Evolutionary conservation across 805 yeast species (phyloP), one percentile per base, ranked within the genome.

Genomic region (Clavispora carvajalis): DNA sequence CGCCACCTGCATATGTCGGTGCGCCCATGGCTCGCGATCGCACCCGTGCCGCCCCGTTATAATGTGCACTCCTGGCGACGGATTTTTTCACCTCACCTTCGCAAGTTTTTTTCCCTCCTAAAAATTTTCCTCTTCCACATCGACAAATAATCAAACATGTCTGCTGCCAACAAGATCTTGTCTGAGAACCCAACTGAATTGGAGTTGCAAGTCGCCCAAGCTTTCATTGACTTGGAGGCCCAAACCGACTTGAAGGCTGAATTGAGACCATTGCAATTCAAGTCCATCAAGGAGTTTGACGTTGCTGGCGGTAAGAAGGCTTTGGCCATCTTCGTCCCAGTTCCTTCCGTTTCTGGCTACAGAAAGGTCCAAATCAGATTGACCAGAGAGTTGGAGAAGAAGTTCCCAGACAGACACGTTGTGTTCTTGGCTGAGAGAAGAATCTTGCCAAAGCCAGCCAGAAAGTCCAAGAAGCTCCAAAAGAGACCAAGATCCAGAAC

Each of bases 401-500:
- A 93, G 80, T 93, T 91, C 90, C 95, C 97, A 71, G 99, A 91
- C 82, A 87, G 95, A 74, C 97, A 93, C 74, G 96, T 91, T 74
- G 91, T 93, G 63, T 88, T 91, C 88, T 83, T 91, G 70, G 98
- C 97, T 69, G 98, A 91, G 82, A 88, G 99, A 80, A 88, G 96
- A 79, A 93, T 91, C 78, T 81, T 93, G 70, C 96, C 98, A 78
- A 91, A 88, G 82, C 97, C 98, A 73, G 86, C 95, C 66, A 89
- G 98, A 79, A 77, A 82, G 67, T 79, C 96, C 51, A 87, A 89
- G 81, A 86, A 83, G 74, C 75, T 72, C 64, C 99, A 93, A 80
- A 90, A 93, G 90, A 90, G 99, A 82, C 99, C 99, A 74, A 88
- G 96, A 80, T 90, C 98, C 64, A 89, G 99, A 85, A 91, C 99